Base-by-base conservation (phyloP, 768 basidiomycete genomes). In the Lactifluus rugatus region DNA sequence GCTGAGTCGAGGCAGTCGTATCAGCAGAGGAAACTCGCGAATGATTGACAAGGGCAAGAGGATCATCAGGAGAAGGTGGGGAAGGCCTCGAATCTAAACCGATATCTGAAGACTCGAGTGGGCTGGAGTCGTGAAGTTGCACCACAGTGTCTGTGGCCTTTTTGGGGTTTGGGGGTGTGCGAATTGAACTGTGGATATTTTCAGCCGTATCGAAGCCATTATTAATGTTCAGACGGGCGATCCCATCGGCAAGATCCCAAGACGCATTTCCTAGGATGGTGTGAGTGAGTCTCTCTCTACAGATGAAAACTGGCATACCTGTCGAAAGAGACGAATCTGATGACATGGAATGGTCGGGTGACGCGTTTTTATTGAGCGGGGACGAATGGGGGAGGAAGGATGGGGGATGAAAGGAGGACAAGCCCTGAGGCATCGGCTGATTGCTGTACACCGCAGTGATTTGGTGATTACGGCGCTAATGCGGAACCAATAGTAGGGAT, bases 11-110 rank as follows among this genome's bases (percentile, higher is more conserved):
- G 49, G 77, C 75, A 28, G 83, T 78, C 32, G 84, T 85, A 71
- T 89, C 88, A 62, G 84, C 82, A n/a, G 89, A 89, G 26, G 87
- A 89, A 52, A 85, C 89, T 54, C 88, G 82, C 62, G 88, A 89
- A 70, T 89, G 88, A 62, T 84, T 83, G 19, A 64, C 55, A 28
- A 81, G 76, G 53, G 73, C 77, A 65, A 83, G 81, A 59, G 79
- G 78, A 70, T 85, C 83, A 63, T 87, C 85, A 61, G 82, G 78
- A 45, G 78, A 72, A 54, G 83, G 81, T 19, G 87, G 85, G 36
- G 87, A 87, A 52, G 62, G 42, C 49, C 63, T 37, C 2, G 87
- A 89, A 64, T 81, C 84, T 49, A 82, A 74, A 68, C 87, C 89
- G 52, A 81, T 77, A 66, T 78, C 82, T 32, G 86, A 89, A 34